Evolutionary conservation across 768 basidiomycete species (phyloP).

Genomic region (Ramaria sp.): DNA sequence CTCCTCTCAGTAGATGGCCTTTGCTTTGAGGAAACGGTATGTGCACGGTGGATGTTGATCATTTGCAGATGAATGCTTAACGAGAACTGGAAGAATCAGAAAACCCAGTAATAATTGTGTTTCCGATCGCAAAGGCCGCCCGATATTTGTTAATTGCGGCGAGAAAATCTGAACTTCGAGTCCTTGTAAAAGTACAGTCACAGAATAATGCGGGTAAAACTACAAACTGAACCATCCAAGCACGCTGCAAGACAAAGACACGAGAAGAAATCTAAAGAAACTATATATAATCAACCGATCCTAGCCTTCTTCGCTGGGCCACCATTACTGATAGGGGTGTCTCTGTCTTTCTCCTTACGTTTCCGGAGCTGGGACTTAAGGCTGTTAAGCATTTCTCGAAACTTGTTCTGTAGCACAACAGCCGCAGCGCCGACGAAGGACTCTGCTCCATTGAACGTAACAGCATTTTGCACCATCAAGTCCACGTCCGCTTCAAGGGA

Average conservation of each 20-base stretch:
- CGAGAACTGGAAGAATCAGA: slow-evolving; percentile 39
- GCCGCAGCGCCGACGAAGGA: slow-evolving; percentile 70
- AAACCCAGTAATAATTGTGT: slow-evolving; percentile 43
- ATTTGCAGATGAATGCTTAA: slow-evolving; percentile 40
- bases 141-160: too few species aligned
- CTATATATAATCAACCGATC: not conserved
- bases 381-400: slow-evolving; percentile 39
- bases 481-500: slow-evolving; percentile 78
- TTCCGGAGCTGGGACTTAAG: slow-evolving; percentile 50
- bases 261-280: not conserved
- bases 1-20: slow-evolving; percentile 60
- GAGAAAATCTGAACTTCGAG: too few species aligned
- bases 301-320: slow-evolving; percentile 2
- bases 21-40: slow-evolving; percentile 56
- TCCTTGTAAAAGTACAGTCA: not conserved
- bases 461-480: slow-evolving; percentile 82
- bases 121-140: slow-evolving; percentile 36
- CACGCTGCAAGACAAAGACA: not conserved
- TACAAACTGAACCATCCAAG: slow-evolving; percentile 2
- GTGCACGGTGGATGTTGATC: slow-evolving; percentile 38
- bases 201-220: slow-evolving; percentile 3
- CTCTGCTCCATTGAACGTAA: slow-evolving; percentile 75
- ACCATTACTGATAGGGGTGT: not conserved
- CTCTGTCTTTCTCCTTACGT: slow-evolving; percentile 42
- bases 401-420: slow-evolving; percentile 34